Conservation (phyloP, 768 basidiomycete genomes). For the Tulasnella calospora region DNA sequence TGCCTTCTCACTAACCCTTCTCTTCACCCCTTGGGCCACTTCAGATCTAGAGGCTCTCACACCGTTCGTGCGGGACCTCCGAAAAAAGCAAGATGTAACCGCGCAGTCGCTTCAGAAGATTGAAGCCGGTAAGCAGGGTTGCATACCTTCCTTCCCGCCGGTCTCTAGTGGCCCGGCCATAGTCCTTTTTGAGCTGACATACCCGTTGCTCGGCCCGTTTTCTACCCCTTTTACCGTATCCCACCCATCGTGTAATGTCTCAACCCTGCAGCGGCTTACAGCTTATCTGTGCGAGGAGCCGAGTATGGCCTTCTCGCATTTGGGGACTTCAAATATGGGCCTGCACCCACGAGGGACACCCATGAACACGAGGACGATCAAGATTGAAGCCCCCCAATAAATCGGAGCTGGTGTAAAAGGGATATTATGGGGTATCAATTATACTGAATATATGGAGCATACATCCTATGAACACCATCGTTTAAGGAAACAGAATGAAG, state of each 20-base stretch:
- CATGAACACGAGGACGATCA: background rate
- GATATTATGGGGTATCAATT: background rate
- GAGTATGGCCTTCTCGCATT: slow-evolving; percentile 25
- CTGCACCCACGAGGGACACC: background rate
- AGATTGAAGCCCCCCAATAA: background rate
- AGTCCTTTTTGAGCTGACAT: slow-evolving; percentile 7
- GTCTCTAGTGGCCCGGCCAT: background rate
- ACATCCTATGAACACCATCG: background rate
- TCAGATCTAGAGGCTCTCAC: slow-evolving; percentile 78
- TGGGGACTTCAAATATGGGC: slow-evolving; percentile 2
- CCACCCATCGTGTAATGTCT: background rate
- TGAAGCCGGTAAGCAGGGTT: slow-evolving; percentile 64
- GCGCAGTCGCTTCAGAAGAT: slow-evolving; percentile 88
- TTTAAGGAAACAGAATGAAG: background rate
- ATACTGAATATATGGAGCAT: background rate
- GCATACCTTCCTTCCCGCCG: background rate
- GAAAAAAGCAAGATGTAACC: slow-evolving; percentile 85
- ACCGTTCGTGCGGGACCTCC: slow-evolving; percentile 63
- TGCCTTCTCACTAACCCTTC: background rate
- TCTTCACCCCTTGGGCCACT: background rate
- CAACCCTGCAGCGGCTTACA: slow-evolving; percentile 27
- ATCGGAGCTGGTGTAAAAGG: background rate
- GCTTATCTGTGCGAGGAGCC: slow-evolving; percentile 27
- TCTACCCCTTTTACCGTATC: background rate
- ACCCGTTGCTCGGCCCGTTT: background rate